phyloP scores from a whole-genome alignment of 2,329 filamentous ascomycete genomes.

The Calonectria multiphialidica region DNA sequence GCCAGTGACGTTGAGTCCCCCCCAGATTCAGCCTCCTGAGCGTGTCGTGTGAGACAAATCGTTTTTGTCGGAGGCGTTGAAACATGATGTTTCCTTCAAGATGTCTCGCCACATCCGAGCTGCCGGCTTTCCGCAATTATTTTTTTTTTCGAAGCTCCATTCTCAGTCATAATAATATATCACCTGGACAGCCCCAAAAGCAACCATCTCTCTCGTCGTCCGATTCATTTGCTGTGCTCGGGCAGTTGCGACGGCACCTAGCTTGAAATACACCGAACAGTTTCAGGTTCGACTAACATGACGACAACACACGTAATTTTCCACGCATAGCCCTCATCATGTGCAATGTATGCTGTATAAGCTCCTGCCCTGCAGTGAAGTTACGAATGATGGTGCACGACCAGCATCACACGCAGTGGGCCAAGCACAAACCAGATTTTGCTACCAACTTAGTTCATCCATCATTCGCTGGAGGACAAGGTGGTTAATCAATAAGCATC shows the following conservation, averaged over 20 bases:
- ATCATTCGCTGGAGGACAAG: no score
- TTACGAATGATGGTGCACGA: neutral
- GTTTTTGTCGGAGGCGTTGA: constrained; percentile 60
- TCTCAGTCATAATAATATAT: constrained; percentile 9
- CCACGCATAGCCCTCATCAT: neutral
- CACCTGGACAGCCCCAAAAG: constrained; percentile 47
- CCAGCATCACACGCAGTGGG: neutral
- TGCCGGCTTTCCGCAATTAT: neutral
- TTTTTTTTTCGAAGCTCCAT: neutral
- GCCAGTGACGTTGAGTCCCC: neutral
- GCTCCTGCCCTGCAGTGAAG: neutral
- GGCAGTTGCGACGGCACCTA: neutral
- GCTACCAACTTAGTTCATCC: neutral
- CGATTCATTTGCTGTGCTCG: neutral
- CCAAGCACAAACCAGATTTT: neutral
- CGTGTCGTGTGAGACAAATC: constrained; percentile 12
- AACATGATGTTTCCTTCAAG: constrained; percentile 65
- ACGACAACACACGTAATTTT: neutral
- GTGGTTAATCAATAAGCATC: no score
- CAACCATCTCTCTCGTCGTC: constrained; percentile 31
- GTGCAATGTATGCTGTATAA: neutral
- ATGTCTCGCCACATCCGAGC: constrained; percentile 41
- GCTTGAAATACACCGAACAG: neutral
- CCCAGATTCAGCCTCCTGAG: constrained; percentile 1
- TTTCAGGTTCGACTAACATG: neutral